phyloP scores from a whole-genome alignment of 129 eudicot species.

The Cynara cardunculus region DNA sequence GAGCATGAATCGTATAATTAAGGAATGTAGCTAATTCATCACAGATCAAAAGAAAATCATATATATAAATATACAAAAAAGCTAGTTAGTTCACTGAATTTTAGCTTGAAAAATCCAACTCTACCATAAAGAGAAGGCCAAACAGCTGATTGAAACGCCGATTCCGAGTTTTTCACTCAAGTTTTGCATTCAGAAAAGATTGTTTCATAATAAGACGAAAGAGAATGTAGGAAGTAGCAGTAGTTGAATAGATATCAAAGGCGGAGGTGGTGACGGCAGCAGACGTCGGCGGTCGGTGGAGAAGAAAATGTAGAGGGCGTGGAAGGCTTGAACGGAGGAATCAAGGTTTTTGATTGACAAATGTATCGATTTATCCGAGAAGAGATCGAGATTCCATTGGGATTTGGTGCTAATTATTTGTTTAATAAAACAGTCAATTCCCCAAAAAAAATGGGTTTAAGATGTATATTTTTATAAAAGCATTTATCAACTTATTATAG shows the following conservation, averaged over 20 bases:
- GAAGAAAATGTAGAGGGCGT: background rate
- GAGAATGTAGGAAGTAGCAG: background rate
- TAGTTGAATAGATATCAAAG: background rate
- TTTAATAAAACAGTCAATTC: background rate
- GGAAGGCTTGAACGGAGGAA: background rate
- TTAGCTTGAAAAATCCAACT: background rate
- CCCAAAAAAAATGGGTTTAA: background rate
- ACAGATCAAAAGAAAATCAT: background rate
- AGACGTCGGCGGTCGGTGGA: background rate
- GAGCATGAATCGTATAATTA: background rate
- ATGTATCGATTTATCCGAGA: slow-evolving; percentile 1
- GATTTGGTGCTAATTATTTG: background rate
- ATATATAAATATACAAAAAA: background rate
- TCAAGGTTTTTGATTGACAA: background rate
- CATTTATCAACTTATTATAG: too few relatives aligned
- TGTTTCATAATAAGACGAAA: background rate
- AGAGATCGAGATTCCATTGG: slow-evolving; percentile 4
- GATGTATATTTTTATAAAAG: too few relatives aligned
- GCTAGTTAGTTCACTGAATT: background rate
- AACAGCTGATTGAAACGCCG: background rate
- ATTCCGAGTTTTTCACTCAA: background rate
- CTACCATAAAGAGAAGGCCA: background rate
- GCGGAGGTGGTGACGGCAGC: background rate
- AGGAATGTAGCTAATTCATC: background rate
- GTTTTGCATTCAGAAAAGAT: background rate